phyloP scores from a whole-genome alignment of 169 alveolate genomes.

The Plasmodium falciparum region DNA sequence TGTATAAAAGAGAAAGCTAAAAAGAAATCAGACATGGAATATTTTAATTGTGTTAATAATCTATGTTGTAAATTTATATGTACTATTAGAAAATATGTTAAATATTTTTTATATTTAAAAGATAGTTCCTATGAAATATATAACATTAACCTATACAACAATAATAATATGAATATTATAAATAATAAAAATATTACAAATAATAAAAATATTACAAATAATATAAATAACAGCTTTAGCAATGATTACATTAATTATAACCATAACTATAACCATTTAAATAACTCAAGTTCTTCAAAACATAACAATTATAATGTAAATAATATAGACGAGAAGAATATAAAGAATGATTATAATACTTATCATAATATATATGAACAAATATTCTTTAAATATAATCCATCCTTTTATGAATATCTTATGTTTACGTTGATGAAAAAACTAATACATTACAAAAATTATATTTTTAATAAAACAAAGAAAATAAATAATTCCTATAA shows the following conservation, averaged over 20 bases:
- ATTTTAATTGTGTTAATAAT: constrained; percentile 15
- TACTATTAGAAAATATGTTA: constrained; percentile 33
- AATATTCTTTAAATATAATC: too few relatives aligned
- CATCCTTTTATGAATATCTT: too few relatives aligned
- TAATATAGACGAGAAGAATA: too few relatives aligned
- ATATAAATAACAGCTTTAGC: not conserved
- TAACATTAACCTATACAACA: constrained; percentile 1
- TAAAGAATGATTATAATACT: too few relatives aligned
- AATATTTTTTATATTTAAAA: constrained; percentile 41
- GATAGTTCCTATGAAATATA: constrained; percentile 10
- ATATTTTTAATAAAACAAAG: not conserved
- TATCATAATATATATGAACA: too few relatives aligned
- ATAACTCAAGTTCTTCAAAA: too few relatives aligned
- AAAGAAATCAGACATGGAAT: constrained; percentile 32
- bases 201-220: not conserved
- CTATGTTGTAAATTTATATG: constrained; percentile 26
- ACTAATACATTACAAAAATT: too few relatives aligned
- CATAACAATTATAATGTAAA: too few relatives aligned
- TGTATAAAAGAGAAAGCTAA: constrained; percentile 32
- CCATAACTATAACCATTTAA: too few relatives aligned
- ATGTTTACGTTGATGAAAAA: too few relatives aligned
- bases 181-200: not conserved
- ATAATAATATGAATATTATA: not conserved
- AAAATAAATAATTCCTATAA: not conserved
- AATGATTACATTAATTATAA: too few relatives aligned